A percentile compares a stretch with the other conserved stretches of the same genome.
phyloP scores from a whole-genome alignment of 768 basidiomycete genomes.

The Russula griseocarnosa region DNA sequence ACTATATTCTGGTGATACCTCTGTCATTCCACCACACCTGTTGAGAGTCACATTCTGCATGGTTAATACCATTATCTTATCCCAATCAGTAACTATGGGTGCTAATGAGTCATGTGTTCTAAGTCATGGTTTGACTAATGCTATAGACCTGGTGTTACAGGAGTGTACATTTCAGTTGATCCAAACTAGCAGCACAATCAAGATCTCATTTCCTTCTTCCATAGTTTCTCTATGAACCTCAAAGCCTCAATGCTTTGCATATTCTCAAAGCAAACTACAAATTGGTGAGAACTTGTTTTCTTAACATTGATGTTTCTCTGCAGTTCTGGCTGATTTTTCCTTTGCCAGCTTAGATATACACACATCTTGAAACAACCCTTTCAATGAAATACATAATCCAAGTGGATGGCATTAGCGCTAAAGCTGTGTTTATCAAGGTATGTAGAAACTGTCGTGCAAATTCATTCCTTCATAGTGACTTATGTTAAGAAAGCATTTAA shows the following conservation, averaged over 20 bases:
- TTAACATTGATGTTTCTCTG: not conserved
- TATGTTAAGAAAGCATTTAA: constrained; percentile 18
- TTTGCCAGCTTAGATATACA: constrained; percentile 5
- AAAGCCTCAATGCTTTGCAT: constrained; percentile 49
- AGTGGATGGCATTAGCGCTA: constrained; percentile 24
- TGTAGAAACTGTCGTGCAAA: not conserved
- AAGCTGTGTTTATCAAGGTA: constrained; percentile 23
- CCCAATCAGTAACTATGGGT: not conserved
- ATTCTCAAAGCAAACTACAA: constrained; percentile 70
- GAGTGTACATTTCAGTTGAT: constrained; percentile 62
- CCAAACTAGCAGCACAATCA: constrained; percentile 49
- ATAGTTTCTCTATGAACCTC: constrained; percentile 53
- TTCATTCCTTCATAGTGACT: not conserved
- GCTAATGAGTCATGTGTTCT: constrained; percentile 14
- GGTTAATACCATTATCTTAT: constrained; percentile 37
- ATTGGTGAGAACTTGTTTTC: constrained; percentile 40
- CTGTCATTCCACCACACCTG: constrained; percentile 76
- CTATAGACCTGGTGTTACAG: constrained; percentile 53
- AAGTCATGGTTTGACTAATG: constrained; percentile 66
- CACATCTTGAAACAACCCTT: constrained; percentile 24
- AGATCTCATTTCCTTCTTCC: constrained; percentile 63
- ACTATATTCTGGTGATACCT: constrained; percentile 69
- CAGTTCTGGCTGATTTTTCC: not conserved
- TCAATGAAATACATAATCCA: constrained; percentile 17
- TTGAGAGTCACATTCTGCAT: constrained; percentile 50